Evolutionary conservation across 192 early-diverging fungal genomes (phyloP).

Genomic region (Coemansia sp.): DNA sequence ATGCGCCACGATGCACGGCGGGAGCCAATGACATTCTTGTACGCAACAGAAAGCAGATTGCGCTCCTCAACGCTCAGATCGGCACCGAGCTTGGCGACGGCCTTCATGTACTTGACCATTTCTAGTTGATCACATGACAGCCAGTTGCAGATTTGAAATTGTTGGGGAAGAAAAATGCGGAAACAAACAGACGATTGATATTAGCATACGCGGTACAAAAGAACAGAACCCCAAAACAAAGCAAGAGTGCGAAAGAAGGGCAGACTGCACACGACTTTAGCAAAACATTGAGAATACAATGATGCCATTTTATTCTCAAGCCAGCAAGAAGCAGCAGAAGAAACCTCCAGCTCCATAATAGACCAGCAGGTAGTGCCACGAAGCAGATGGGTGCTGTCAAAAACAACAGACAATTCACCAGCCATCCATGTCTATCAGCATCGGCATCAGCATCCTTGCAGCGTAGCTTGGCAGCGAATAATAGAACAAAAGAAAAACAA

Average conservation of each 20-base stretch:
- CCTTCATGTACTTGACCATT: constrained; percentile 89
- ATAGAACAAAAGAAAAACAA: no score
- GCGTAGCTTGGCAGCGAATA: no score
- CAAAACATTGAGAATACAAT: no score
- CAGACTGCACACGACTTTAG: no score
- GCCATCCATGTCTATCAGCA: not conserved
- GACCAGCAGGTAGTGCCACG: no score
- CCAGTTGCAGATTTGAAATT: not conserved
- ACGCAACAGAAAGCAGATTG: constrained; percentile 97
- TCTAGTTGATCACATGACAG: constrained; percentile 57
- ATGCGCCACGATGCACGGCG: constrained; percentile 99
- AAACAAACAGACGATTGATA: not conserved
- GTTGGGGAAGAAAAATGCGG: constrained; percentile 11
- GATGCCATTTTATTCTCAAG: no score
- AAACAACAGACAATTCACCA: no score
- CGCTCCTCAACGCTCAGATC: constrained; percentile 98
- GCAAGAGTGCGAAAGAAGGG: not conserved
- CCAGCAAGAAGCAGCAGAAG: no score
- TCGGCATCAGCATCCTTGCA: constrained; percentile 6
- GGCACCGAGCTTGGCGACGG: constrained; percentile 80
- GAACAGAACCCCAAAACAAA: constrained; percentile 1
- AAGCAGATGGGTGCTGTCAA: no score
- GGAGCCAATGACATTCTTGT: constrained; percentile 99
- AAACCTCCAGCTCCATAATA: no score
- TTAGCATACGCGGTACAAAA: constrained; percentile 4